Evolutionary conservation across 1,284 basidiomycete species (phyloP), one percentile per base, ranked within the genome.

Genomic region (Takashimella koratensis): DNA sequence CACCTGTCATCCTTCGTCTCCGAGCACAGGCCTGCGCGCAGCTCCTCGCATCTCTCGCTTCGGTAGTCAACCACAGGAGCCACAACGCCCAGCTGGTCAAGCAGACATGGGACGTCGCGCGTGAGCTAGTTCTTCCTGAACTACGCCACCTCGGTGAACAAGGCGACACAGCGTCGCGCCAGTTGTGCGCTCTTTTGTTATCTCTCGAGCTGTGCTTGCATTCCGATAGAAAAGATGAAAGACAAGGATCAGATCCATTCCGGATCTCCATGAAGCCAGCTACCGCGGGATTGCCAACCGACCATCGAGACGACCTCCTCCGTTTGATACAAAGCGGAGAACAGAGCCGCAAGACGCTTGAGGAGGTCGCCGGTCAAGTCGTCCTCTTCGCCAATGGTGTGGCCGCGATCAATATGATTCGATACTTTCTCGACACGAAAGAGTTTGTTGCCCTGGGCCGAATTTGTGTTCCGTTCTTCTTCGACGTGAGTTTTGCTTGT

Each of bases 41-140:
- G 12, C 59, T 67, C 41, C 53, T 71, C 36, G 25, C 55, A 2
- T 67, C 69, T 1, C 56, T 64, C 10, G 43, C 62, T 0, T 30
- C 45, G 10, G 30, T 36, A 0, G 48, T 68, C 12, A 47, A 63
- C 20, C 51, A 53, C 4, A 43, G 45, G 2, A 50, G 47, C 3
- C 43, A 42, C 1, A 57, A 63, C 40, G 24, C 43, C 2, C 42
- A 55, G 19, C 36, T 65, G 8, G 27, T 57, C 5, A 3, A 41
- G 16, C 24, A 40, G n/a, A 40, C 59, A 12, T 64, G 62, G 62
- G 45, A 53, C 13, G 40, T 46, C 4, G 57, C 49, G 2, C 41
- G 49, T 27, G 41, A 44, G 2, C 20, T 49, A 5, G 16, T 64
- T 20, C 36, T 63, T 5, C 51, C 54, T 1, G 58, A 64, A 6